Conservation (phyloP, 2,329 filamentous ascomycete species). For the Parascedosporium putredinis region DNA sequence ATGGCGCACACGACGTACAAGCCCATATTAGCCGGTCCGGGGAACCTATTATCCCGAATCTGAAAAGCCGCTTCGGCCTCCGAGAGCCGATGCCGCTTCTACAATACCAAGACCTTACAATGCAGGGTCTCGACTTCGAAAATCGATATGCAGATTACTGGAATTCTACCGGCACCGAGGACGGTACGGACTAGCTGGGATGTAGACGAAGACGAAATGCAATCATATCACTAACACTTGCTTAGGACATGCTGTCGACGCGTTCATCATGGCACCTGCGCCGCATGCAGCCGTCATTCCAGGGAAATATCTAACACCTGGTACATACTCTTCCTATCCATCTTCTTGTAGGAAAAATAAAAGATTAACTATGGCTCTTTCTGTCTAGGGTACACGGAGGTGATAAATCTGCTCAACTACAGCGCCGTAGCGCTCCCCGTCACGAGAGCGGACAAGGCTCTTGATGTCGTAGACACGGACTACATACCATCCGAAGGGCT, state of each 20-base stretch:
- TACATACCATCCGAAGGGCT: conserved; percentile 29
- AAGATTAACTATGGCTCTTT: too few species aligned
- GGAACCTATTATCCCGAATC: conserved; percentile 36
- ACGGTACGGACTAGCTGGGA: conserved; percentile 24
- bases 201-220: background rate
- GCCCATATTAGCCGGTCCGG: conserved; percentile 41
- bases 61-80: conserved; percentile 22
- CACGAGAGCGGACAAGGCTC: conserved; percentile 36
- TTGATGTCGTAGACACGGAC: conserved; percentile 31
- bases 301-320: conserved; percentile 29
- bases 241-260: conserved; percentile 41
- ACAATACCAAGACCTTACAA: conserved; percentile 33
- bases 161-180: conserved; percentile 42
- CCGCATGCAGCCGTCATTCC: conserved; percentile 38
- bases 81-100: background rate
- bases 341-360: too few species aligned
- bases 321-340: conserved; percentile 8
- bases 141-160: conserved; percentile 54
- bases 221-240: conserved; percentile 1
- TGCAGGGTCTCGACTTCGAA: conserved; percentile 43
- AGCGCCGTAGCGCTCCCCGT: conserved; percentile 43
- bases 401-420: conserved; percentile 47
- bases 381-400: conserved; percentile 20
- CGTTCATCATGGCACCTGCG: conserved; percentile 37
- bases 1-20: conserved; percentile 27